A percentile compares a stretch with the other conserved stretches of the same genome.
Evolutionary conservation across 2,329 filamentous ascomycete species (phyloP).

Genomic region (Hypoxylon sp.): DNA sequence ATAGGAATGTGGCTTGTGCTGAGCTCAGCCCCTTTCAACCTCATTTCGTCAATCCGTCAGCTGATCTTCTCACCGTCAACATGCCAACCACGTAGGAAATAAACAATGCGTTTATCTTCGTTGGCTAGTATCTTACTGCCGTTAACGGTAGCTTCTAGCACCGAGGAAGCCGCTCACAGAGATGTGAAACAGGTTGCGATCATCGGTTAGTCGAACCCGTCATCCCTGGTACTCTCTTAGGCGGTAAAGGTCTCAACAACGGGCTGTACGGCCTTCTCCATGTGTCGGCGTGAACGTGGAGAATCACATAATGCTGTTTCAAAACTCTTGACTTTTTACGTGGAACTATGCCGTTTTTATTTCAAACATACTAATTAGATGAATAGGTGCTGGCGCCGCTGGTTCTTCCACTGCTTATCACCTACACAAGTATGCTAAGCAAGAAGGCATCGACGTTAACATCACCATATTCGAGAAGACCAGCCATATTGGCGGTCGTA

Average conservation of each 20-base stretch:
- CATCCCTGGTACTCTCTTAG: neutral
- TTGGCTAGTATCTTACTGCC: slow-evolving; percentile 68
- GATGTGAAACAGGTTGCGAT: slow-evolving; percentile 73
- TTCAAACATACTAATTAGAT: slow-evolving; percentile 15
- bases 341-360: neutral
- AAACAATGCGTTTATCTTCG: slow-evolving; percentile 47
- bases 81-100: slow-evolving; percentile 14
- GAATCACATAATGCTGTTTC: neutral
- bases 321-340: neutral
- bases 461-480: slow-evolving; percentile 91
- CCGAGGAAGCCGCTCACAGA: slow-evolving; percentile 58
- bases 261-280: neutral
- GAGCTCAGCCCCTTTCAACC: neutral
- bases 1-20: slow-evolving; percentile 31
- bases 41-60: neutral
- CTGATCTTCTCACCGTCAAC: neutral
- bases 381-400: slow-evolving; percentile 85
- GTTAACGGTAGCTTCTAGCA: slow-evolving; percentile 67
- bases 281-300: neutral
- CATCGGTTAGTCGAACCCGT: slow-evolving; percentile 62
- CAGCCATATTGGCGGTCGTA: slow-evolving; percentile 84
- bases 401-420: slow-evolving; percentile 91
- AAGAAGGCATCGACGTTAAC: slow-evolving; percentile 74
- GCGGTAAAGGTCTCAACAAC: neutral
- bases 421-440: slow-evolving; percentile 77